Evolutionary conservation across 306 rosid species (phyloP).

Genomic region (Lupinus albus): DNA sequence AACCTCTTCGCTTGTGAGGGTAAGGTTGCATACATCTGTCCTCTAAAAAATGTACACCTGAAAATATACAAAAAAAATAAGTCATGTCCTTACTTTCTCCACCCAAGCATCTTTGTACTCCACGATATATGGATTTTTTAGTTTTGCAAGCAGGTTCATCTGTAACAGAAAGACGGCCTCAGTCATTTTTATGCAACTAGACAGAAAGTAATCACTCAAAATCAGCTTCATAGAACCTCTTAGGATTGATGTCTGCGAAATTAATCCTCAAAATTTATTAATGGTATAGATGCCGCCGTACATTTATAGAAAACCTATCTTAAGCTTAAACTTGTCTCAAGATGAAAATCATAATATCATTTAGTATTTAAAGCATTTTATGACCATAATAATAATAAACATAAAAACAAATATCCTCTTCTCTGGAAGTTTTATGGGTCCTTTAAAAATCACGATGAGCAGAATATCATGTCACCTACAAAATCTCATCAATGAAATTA

Average conservation of each 20-base stretch:
- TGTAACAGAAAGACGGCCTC: conserved; percentile 45
- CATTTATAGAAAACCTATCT: conserved; percentile 25
- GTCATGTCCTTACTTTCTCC: conserved; percentile 67
- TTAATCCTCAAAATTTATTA: neutral
- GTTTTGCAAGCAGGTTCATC: conserved; percentile 88
- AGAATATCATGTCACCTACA: conserved; percentile 22
- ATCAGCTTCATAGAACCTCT: conserved; percentile 20
- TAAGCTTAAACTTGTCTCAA: conserved; percentile 9
- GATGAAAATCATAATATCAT: conserved; percentile 12
- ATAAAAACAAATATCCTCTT: conserved; percentile 11
- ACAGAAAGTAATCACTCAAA: conserved; percentile 15
- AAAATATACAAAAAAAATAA: conserved; percentile 5
- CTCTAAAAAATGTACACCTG: conserved; percentile 27
- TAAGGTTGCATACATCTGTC: too few species aligned
- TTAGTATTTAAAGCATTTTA: conserved; percentile 28
- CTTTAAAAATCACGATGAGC: conserved; percentile 1
- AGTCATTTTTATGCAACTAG: conserved; percentile 26
- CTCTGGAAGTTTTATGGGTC: conserved; percentile 29
- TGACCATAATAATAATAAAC: neutral
- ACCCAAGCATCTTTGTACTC: conserved; percentile 98
- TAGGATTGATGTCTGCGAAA: neutral
- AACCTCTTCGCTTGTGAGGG: too few species aligned
- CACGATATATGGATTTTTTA: conserved; percentile 85
- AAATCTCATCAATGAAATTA: conserved; percentile 6
- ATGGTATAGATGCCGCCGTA: neutral